These are phyloP conservation scores for Boletus smithii DNA, from an alignment of 1,284 basidiomycete genomes.

Conservation along the genomic window DNA sequence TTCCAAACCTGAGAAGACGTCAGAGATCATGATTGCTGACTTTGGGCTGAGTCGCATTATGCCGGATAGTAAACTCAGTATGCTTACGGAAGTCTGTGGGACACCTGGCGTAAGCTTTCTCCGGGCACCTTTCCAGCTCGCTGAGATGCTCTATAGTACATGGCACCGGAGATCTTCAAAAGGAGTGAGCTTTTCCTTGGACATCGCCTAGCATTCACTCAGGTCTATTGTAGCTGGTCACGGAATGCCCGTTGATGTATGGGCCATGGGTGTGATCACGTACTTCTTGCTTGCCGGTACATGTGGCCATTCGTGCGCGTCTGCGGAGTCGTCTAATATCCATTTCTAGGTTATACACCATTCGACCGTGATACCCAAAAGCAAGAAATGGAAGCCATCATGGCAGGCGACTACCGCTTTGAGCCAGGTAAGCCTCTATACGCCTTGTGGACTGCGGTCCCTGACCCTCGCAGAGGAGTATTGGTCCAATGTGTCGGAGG, in stretches of 20 bases:
- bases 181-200: slow-evolving; percentile 57
- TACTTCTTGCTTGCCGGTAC: slow-evolving; percentile 86
- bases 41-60: slow-evolving; percentile 91
- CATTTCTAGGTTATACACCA: slow-evolving; percentile 72
- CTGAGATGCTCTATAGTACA: slow-evolving; percentile 58
- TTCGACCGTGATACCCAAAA: slow-evolving; percentile 89
- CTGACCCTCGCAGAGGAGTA: slow-evolving; percentile 56
- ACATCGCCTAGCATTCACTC: background rate
- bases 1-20: slow-evolving; percentile 79
- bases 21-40: slow-evolving; percentile 96
- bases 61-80: slow-evolving; percentile 85
- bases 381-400: slow-evolving; percentile 91
- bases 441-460: background rate
- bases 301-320: background rate
- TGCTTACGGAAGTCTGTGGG: slow-evolving; percentile 94
- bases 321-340: slow-evolving; percentile 1
- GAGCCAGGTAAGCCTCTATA: slow-evolving; percentile 57
- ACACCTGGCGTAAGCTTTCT: slow-evolving; percentile 65
- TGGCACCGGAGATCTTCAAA: slow-evolving; percentile 98
- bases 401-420: slow-evolving; percentile 88
- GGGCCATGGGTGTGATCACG: slow-evolving; percentile 96
- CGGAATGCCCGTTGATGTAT: slow-evolving; percentile 93
- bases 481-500: slow-evolving; percentile 80
- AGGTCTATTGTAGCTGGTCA: slow-evolving; percentile 67
- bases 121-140: background rate